These are phyloP conservation scores for Physcia stellaris DNA, from an alignment of 495 filamentous ascomycete genomes.

Conservation along the genomic window DNA sequence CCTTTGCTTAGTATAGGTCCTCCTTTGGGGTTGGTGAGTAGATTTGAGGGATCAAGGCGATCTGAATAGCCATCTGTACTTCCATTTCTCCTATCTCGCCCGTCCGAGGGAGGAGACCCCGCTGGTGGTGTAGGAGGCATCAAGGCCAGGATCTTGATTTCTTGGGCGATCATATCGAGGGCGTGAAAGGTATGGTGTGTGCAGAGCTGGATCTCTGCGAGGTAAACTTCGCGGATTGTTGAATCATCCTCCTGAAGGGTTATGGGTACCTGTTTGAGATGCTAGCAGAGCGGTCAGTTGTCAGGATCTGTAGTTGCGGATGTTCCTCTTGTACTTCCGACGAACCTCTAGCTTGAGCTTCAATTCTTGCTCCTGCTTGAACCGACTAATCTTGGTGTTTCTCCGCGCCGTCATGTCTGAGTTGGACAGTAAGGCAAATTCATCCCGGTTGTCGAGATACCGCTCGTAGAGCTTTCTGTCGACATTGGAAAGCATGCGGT, in stretches of 20 bases:
- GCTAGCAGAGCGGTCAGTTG: conserved; percentile 22
- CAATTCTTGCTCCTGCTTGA: conserved; percentile 73
- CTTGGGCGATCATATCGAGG: conserved; percentile 70
- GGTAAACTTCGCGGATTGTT: conserved; percentile 59
- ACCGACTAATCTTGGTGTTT: conserved; percentile 73
- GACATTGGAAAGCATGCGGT: conserved; percentile 51
- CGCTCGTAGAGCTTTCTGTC: conserved; percentile 60
- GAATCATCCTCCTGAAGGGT: conserved; percentile 61
- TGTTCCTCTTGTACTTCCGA: too few relatives aligned
- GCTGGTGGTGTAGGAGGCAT: conserved; percentile 42
- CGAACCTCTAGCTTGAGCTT: conserved; percentile 66
- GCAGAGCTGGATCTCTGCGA: conserved; percentile 56
- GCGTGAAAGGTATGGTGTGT: conserved; percentile 73
- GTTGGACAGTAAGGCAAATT: conserved; percentile 55
- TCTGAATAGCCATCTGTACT: conserved; percentile 51
- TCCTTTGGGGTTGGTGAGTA: conserved; percentile 34
- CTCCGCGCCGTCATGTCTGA: conserved; percentile 61
- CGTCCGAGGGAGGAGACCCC: conserved; percentile 19
- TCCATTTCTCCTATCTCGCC: conserved; percentile 29
- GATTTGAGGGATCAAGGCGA: conserved; percentile 52
- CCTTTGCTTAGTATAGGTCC: conserved; percentile 70
- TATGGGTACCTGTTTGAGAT: conserved; percentile 44
- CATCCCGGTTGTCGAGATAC: conserved; percentile 50
- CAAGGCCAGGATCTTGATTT: conserved; percentile 65
- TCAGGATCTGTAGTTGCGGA: not conserved